These are phyloP conservation scores for Ogataea methanolica DNA, from an alignment of 805 yeast genomes.

Conservation along the genomic window DNA sequence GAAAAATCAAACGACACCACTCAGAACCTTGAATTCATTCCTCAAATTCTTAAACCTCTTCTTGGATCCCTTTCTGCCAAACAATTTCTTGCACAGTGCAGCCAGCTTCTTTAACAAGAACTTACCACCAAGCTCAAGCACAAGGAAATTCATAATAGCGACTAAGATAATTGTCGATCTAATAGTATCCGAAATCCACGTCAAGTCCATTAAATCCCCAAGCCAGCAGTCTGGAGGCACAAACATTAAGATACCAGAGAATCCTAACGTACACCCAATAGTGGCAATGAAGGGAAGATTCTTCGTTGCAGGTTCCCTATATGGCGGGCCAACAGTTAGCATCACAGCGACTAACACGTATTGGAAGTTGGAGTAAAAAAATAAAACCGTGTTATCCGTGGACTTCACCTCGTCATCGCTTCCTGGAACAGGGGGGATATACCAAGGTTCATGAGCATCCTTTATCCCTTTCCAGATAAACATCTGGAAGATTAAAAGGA, in stretches of 20 bases:
- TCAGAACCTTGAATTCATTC: slow-evolving; percentile 21
- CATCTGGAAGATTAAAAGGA: slow-evolving; percentile 63
- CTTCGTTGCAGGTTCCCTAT: slow-evolving; percentile 66
- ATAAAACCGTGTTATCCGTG: slow-evolving; percentile 85
- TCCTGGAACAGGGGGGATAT: slow-evolving; percentile 73
- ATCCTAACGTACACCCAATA: slow-evolving; percentile 41
- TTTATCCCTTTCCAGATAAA: slow-evolving; percentile 55
- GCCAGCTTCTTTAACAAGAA: slow-evolving; percentile 40
- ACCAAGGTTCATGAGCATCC: slow-evolving; percentile 60
- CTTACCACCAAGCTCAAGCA: slow-evolving; percentile 42
- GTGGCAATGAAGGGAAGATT: slow-evolving; percentile 71
- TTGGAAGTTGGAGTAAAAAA: slow-evolving; percentile 80
- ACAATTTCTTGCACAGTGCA: slow-evolving; percentile 31
- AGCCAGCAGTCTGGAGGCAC: slow-evolving; percentile 46
- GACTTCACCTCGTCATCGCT: slow-evolving; percentile 78
- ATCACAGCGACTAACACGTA: slow-evolving; percentile 80
- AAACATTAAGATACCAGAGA: slow-evolving; percentile 53
- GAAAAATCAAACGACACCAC: background rate
- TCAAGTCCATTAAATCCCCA: slow-evolving; percentile 73
- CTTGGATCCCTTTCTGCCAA: slow-evolving; percentile 27
- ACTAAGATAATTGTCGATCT: slow-evolving; percentile 45
- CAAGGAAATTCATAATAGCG: slow-evolving; percentile 45
- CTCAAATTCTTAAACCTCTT: slow-evolving; percentile 36
- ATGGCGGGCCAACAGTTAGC: slow-evolving; percentile 92
- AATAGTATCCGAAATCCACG: slow-evolving; percentile 49